Conservation (phyloP, 2,329 filamentous ascomycete genomes). For the Hymenoscyphus fructigenus region DNA sequence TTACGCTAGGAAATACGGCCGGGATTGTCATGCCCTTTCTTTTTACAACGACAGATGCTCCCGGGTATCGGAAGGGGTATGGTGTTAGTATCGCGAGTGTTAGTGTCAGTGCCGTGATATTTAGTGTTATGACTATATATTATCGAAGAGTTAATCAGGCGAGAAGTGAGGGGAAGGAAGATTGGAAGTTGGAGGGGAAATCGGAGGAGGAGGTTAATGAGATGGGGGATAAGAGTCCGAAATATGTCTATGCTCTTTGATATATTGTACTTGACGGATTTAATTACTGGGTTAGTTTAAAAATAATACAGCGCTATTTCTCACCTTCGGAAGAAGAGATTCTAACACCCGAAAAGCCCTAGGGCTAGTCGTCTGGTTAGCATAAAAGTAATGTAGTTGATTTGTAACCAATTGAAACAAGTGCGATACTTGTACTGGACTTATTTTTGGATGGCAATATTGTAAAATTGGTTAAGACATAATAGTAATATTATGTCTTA, state of each 20-base stretch:
- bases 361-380: not conserved
- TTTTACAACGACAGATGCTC: conserved; percentile 41
- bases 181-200: conserved; percentile 43
- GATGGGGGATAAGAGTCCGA: conserved; percentile 43
- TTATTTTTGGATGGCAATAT: not conserved
- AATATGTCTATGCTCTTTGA: conserved; percentile 29
- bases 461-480: not conserved
- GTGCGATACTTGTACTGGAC: conserved; percentile 7
- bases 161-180: conserved; percentile 39
- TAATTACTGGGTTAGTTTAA: no score
- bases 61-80: not conserved
- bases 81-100: not conserved
- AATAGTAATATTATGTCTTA: not conserved
- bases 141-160: conserved; percentile 40
- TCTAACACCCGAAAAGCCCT: not conserved
- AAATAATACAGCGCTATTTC: no score
- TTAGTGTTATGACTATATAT: conserved; percentile 23
- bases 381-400: conserved; percentile 5
- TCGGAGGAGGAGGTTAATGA: conserved; percentile 43
- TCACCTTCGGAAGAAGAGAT: no score
- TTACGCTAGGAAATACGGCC: conserved; percentile 58
- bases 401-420: conserved; percentile 7
- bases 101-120: not conserved
- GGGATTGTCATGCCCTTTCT: conserved; percentile 61
- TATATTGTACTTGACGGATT: no score